Evolutionary conservation across 208 protist species (phyloP).

Genomic region (Leishmania turanica): DNA sequence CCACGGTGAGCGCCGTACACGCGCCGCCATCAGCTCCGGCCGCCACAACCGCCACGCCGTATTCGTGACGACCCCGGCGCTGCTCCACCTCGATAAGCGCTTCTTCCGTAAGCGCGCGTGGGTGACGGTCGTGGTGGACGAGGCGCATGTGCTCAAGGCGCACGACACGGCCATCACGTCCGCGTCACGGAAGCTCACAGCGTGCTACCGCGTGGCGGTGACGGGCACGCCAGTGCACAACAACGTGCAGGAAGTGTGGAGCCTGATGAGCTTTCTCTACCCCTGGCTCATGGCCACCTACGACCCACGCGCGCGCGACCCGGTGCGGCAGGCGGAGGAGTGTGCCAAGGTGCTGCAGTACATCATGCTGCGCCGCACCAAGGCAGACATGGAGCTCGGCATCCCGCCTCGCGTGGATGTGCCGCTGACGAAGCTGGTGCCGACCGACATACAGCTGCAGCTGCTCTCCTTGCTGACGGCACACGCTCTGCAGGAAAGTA

Average conservation of each 20-base stretch:
- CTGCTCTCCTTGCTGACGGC: slow-evolving; percentile 67
- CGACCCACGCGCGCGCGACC: slow-evolving; percentile 37
- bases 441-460: slow-evolving; percentile 80
- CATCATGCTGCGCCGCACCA: slow-evolving; percentile 96
- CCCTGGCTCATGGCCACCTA: slow-evolving; percentile 72
- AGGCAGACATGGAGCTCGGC: slow-evolving; percentile 96
- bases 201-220: slow-evolving; percentile 85
- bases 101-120: slow-evolving; percentile 91
- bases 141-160: slow-evolving; percentile 97
- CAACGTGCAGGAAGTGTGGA: slow-evolving; percentile 96
- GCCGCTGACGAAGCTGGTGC: slow-evolving; percentile 61
- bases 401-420: slow-evolving; percentile 96
- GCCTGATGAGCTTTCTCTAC: slow-evolving; percentile 96
- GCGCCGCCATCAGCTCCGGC: slow-evolving; percentile 31
- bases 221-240: slow-evolving; percentile 98
- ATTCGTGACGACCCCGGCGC: slow-evolving; percentile 96
- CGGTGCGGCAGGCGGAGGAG: slow-evolving; percentile 69
- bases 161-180: slow-evolving; percentile 63
- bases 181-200: slow-evolving; percentile 69
- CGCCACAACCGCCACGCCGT: slow-evolving; percentile 84
- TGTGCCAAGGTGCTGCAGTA: slow-evolving; percentile 72
- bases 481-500: slow-evolving; percentile 48
- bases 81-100: slow-evolving; percentile 80
- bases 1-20: slow-evolving; percentile 78
- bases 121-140: slow-evolving; percentile 95